A percentile compares a stretch with the other conserved stretches of the same genome.
Evolutionary conservation across 352 stramenopile species (phyloP).

Genomic region (Pythium sp.): DNA sequence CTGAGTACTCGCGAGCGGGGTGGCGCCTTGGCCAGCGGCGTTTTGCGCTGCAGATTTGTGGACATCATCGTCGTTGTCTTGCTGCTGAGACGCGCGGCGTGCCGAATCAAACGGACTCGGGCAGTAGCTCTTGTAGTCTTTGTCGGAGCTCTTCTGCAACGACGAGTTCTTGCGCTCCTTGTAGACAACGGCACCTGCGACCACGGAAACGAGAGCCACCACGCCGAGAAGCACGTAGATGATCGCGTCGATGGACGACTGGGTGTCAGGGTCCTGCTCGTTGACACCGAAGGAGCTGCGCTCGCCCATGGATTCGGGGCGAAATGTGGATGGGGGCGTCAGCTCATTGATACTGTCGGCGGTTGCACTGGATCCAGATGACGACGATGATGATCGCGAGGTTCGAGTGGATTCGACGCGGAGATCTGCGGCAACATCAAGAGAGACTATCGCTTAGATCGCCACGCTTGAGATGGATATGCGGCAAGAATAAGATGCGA

Average conservation of each 20-base stretch:
- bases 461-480: background rate
- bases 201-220: background rate
- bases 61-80: background rate
- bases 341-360: background rate
- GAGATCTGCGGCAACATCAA: background rate
- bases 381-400: background rate
- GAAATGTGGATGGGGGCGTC: background rate
- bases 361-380: background rate
- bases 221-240: background rate
- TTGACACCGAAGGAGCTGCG: background rate
- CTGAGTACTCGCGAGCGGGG: background rate
- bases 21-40: background rate
- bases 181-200: background rate
- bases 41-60: background rate
- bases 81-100: background rate
- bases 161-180: background rate
- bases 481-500: background rate
- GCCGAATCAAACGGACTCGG: constrained; percentile 4
- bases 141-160: background rate
- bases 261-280: background rate
- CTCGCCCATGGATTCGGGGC: background rate
- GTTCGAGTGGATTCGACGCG: background rate
- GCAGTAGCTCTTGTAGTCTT: constrained; percentile 7
- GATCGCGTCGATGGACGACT: background rate
- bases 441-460: background rate